phyloP scores from a whole-genome alignment of 306 rosid genomes.

The Prunus kanzakura region DNA sequence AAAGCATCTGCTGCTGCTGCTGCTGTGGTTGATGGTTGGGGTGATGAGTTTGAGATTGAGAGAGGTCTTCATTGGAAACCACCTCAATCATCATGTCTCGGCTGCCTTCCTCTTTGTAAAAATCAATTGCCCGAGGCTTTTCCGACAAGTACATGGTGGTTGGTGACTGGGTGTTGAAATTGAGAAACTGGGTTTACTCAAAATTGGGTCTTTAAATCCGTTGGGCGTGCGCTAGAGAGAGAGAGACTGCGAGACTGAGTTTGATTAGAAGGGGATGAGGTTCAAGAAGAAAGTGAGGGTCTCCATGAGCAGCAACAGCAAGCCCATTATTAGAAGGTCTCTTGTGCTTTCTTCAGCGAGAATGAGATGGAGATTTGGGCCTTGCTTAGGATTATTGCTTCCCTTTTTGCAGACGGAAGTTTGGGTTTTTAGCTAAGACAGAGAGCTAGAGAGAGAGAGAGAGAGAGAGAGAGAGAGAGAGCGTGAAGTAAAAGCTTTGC shows the following conservation, averaged over 20 bases:
- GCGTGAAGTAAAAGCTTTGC: conserved; percentile 23
- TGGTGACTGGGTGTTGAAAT: background rate
- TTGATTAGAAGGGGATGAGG: background rate
- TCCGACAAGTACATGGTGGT: conserved; percentile 63
- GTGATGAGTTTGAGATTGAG: conserved; percentile 30
- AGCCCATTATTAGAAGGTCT: background rate
- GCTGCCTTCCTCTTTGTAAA: conserved; percentile 57
- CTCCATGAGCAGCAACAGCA: conserved; percentile 1
- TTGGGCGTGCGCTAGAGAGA: no score
- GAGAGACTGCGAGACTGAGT: background rate
- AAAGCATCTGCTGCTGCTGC: conserved; percentile 52
- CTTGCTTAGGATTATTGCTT: background rate
- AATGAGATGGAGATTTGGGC: background rate
- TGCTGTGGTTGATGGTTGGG: conserved; percentile 34
- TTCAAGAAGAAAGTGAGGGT: conserved; percentile 4
- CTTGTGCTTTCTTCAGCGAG: background rate
- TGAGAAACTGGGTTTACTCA: background rate
- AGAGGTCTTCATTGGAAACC: conserved; percentile 40
- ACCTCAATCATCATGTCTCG: conserved; percentile 81
- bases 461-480: background rate
- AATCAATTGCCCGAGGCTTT: conserved; percentile 68
- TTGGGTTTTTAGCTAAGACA: conserved; percentile 10
- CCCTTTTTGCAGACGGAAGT: conserved; percentile 3
- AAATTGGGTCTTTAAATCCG: background rate
- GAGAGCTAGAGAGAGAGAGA: background rate